These are phyloP conservation scores for Candida ovalis DNA, from an alignment of 805 yeast species.

Conservation along the genomic window DNA sequence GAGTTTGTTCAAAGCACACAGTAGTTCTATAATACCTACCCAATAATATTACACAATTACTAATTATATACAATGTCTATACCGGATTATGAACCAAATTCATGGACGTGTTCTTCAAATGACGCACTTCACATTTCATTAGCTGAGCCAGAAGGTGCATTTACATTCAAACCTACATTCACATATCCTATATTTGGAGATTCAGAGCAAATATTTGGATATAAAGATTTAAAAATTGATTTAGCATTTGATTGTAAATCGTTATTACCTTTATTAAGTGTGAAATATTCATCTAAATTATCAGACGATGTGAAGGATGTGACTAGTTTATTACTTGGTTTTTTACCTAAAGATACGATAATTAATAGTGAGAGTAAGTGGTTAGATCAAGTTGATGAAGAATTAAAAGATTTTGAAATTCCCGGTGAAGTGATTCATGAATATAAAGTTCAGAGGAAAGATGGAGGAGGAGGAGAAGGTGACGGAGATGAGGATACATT, in stretches of 20 bases:
- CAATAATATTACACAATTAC: too few relatives aligned
- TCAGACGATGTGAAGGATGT: slow-evolving; percentile 59
- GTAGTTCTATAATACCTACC: too few relatives aligned
- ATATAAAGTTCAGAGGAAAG: too few relatives aligned
- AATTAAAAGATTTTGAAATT: slow-evolving; percentile 28
- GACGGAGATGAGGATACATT: slow-evolving; percentile 40
- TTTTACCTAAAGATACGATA: slow-evolving; percentile 56
- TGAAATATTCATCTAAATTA: slow-evolving; percentile 51
- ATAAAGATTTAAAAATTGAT: slow-evolving; percentile 60
- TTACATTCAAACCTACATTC: slow-evolving; percentile 69
- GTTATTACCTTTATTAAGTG: slow-evolving; percentile 66
- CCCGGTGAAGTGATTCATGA: slow-evolving; percentile 32
- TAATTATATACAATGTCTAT: slow-evolving; percentile 4
- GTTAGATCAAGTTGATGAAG: slow-evolving; percentile 53
- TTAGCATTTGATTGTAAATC: slow-evolving; percentile 72
- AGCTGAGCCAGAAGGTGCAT: slow-evolving; percentile 56
- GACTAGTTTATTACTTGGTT: slow-evolving; percentile 46
- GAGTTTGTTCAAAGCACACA: too few relatives aligned
- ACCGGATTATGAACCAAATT: slow-evolving; percentile 28
- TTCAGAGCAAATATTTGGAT: slow-evolving; percentile 85
- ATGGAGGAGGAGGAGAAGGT: too few relatives aligned
- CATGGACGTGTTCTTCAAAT: slow-evolving; percentile 74
- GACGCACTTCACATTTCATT: slow-evolving; percentile 58
- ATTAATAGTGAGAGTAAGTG: slow-evolving; percentile 64
- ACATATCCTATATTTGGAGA: slow-evolving; percentile 96